These are phyloP conservation scores for Streptanthus diversifolius DNA, from an alignment of 345 rosid genomes.

Conservation along the genomic window DNA sequence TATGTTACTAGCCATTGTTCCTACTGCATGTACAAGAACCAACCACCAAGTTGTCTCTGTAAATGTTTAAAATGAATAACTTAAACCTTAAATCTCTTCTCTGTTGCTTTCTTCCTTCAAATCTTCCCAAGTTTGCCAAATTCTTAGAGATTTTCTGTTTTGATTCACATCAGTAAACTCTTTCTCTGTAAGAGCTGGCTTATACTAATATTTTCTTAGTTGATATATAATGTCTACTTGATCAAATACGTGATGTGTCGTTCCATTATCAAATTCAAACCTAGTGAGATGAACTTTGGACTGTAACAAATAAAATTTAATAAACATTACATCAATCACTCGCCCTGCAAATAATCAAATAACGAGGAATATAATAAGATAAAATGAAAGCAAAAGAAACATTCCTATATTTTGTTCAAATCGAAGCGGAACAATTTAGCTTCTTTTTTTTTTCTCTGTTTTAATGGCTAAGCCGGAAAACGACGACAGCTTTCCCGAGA, in stretches of 20 bases:
- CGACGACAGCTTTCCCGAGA: slow-evolving; percentile 16
- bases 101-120: background rate
- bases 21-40: slow-evolving; percentile 11
- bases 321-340: too few species aligned
- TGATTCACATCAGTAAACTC: too few species aligned
- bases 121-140: background rate
- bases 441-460: background rate
- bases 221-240: too few species aligned
- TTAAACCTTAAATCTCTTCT: background rate
- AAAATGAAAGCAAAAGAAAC: background rate
- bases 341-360: too few species aligned
- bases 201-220: too few species aligned
- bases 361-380: too few species aligned
- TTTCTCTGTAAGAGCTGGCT: too few species aligned
- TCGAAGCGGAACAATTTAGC: background rate
- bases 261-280: too few species aligned
- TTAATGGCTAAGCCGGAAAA: slow-evolving; percentile 32
- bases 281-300: too few species aligned
- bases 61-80: background rate
- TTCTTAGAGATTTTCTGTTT: background rate
- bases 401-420: too few species aligned
- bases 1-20: slow-evolving; percentile 18
- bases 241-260: too few species aligned
- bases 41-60: slow-evolving; percentile 23
- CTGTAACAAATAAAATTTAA: too few species aligned